phyloP scores from a whole-genome alignment of 352 stramenopile species.

The Pelagophyceae sp. region DNA sequence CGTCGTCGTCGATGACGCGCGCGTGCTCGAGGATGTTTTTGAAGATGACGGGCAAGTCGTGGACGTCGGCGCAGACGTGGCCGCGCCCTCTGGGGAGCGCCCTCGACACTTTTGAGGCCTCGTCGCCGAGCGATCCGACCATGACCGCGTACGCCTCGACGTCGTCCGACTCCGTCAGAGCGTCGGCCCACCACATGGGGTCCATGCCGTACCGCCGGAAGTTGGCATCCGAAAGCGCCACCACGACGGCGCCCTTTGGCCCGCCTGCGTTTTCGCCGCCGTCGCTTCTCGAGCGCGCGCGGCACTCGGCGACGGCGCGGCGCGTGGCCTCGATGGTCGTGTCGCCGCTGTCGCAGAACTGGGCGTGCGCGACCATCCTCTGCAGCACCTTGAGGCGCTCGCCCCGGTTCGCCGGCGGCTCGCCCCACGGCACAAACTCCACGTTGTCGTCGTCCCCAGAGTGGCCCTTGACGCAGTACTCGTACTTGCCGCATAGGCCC shows the following conservation, averaged over 20 bases:
- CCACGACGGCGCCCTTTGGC: slow-evolving; percentile 57
- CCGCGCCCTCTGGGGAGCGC: slow-evolving; percentile 57
- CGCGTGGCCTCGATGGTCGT: slow-evolving; percentile 82
- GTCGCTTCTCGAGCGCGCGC: slow-evolving; percentile 35
- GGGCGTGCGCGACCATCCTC: slow-evolving; percentile 81
- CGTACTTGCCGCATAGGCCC: slow-evolving; percentile 71
- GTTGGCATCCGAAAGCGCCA: slow-evolving; percentile 89
- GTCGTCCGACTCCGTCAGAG: slow-evolving; percentile 20
- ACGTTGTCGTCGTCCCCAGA: slow-evolving; percentile 73
- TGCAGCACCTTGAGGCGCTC: slow-evolving; percentile 78
- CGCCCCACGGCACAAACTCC: slow-evolving; percentile 73
- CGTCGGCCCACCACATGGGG: slow-evolving; percentile 29
- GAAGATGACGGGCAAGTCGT: slow-evolving; percentile 63
- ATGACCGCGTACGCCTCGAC: slow-evolving; percentile 38
- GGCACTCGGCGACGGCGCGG: slow-evolving; percentile 57
- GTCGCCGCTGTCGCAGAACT: slow-evolving; percentile 84
- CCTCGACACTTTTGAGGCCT: slow-evolving; percentile 55
- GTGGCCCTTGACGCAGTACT: slow-evolving; percentile 82
- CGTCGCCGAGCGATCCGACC: slow-evolving; percentile 52
- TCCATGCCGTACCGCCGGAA: slow-evolving; percentile 76
- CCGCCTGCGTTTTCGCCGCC: slow-evolving; percentile 31
- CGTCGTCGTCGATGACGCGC: slow-evolving; percentile 7
- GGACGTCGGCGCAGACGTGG: slow-evolving; percentile 65
- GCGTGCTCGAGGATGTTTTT: slow-evolving; percentile 59
- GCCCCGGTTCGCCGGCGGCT: slow-evolving; percentile 66